phyloP scores from a whole-genome alignment of 768 basidiomycete genomes.

The Leucosporidium yakuticum region DNA sequence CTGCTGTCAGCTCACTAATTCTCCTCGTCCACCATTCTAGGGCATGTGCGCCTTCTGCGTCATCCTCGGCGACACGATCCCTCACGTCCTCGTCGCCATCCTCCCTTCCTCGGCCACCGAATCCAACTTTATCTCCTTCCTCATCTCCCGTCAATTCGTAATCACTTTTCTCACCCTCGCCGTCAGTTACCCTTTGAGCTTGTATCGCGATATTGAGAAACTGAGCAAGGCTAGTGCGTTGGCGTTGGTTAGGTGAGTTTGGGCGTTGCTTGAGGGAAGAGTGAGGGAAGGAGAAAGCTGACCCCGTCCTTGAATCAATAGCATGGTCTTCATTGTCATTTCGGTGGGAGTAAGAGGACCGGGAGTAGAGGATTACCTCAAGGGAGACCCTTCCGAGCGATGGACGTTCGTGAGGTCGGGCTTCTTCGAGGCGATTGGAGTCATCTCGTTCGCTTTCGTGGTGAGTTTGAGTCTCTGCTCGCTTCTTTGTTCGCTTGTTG shows the following conservation, averaged over 20 bases:
- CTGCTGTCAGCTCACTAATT: background rate
- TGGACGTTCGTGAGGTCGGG: slow-evolving; percentile 72
- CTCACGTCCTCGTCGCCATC: slow-evolving; percentile 80
- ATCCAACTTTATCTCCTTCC: slow-evolving; percentile 66
- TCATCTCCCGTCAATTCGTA: slow-evolving; percentile 82
- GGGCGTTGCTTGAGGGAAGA: background rate
- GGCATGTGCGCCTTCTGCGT: slow-evolving; percentile 99
- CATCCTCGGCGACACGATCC: slow-evolving; percentile 94
- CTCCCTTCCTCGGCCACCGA: slow-evolving; percentile 58
- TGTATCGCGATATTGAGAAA: slow-evolving; percentile 97
- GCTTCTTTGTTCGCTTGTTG: background rate
- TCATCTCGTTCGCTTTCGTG: slow-evolving; percentile 88
- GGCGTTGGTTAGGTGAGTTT: slow-evolving; percentile 57
- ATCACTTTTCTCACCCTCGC: slow-evolving; percentile 74
- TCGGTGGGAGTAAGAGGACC: slow-evolving; percentile 79
- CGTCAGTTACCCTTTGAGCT: slow-evolving; percentile 88
- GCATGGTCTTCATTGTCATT: slow-evolving; percentile 88
- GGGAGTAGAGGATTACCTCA: slow-evolving; percentile 63
- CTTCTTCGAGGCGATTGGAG: slow-evolving; percentile 90
- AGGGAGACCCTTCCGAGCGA: slow-evolving; percentile 67
- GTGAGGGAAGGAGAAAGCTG: background rate
- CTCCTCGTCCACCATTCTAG: too few species aligned
- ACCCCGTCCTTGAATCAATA: slow-evolving; percentile 8
- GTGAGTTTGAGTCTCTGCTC: background rate
- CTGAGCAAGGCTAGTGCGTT: slow-evolving; percentile 85